Percentiles rank a stretch among this genome's conserved stretches.
These are phyloP conservation scores for Boletus subcaerulescens DNA, from an alignment of 768 basidiomycete species.

Conservation along the genomic window DNA sequence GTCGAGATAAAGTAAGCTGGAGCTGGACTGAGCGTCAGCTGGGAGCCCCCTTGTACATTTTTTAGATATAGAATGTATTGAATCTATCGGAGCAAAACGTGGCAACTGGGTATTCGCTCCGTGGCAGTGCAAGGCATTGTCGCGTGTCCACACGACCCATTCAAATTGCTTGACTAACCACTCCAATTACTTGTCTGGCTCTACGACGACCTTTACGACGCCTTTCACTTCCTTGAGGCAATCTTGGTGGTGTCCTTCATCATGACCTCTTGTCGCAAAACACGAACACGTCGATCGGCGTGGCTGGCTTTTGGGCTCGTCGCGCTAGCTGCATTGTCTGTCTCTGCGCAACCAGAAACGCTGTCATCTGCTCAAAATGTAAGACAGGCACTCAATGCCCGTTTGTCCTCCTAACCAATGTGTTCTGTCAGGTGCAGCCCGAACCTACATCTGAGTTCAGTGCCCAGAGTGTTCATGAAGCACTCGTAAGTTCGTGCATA, in stretches of 20 bases:
- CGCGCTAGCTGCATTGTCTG: slow-evolving; percentile 45
- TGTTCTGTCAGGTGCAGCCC: slow-evolving; percentile 12
- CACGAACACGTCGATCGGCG: slow-evolving; percentile 41
- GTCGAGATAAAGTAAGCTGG: too few species aligned
- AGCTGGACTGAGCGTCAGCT: too few species aligned
- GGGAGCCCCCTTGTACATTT: too few species aligned
- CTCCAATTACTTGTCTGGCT: neutral
- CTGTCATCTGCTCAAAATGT: slow-evolving; percentile 18
- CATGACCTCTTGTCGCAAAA: slow-evolving; percentile 22
- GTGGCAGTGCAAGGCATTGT: slow-evolving; percentile 15
- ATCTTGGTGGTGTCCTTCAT: neutral
- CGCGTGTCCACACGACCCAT: neutral
- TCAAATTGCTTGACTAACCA: neutral
- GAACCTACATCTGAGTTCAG: slow-evolving; percentile 6
- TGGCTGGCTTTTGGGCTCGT: slow-evolving; percentile 64
- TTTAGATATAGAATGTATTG: too few species aligned
- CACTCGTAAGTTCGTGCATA: slow-evolving; percentile 8
- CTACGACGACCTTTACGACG: neutral
- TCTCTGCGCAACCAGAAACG: slow-evolving; percentile 37
- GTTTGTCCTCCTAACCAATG: neutral
- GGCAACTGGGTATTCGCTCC: slow-evolving; percentile 1
- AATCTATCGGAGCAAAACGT: slow-evolving; percentile 8
- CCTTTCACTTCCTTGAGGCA: neutral
- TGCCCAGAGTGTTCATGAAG: slow-evolving; percentile 6
- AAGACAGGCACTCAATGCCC: neutral